phyloP scores from a whole-genome alignment of 2,329 filamentous ascomycete species.

The Aspergillus sp. region DNA sequence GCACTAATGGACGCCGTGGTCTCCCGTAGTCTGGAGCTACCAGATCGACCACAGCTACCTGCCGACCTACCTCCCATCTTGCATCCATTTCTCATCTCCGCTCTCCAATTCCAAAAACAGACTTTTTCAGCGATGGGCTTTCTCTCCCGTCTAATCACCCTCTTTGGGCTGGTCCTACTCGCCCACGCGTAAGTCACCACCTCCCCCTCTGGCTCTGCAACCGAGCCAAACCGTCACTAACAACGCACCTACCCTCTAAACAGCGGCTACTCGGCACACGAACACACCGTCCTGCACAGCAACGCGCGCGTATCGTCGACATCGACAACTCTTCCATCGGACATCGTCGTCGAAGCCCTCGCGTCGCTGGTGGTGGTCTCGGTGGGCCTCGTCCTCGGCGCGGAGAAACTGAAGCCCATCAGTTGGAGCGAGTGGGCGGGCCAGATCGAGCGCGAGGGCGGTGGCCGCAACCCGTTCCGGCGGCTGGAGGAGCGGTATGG shows the following conservation, averaged over 20 bases:
- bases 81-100: no score
- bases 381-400: conserved; percentile 75
- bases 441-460: conserved; percentile 66
- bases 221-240: background rate
- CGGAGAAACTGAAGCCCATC: conserved; percentile 79
- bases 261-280: conserved; percentile 95
- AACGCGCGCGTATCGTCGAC: conserved; percentile 44
- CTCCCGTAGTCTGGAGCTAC: conserved; percentile 4
- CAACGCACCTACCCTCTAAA: background rate
- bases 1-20: background rate
- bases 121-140: conserved; percentile 60
- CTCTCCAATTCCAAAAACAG: background rate
- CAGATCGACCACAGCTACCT: no score
- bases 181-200: conserved; percentile 73
- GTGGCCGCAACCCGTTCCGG: conserved; percentile 74
- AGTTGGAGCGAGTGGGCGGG: conserved; percentile 78
- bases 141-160: conserved; percentile 68
- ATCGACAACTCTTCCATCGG: conserved; percentile 66
- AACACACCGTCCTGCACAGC: conserved; percentile 75
- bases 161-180: conserved; percentile 74
- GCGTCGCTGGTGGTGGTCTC: conserved; percentile 77
- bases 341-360: conserved; percentile 86
- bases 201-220: background rate
- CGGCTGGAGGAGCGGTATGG: conserved; percentile 76
- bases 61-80: no score